Conservation (phyloP, 1,284 basidiomycete species). For the Fomitopsis pinicola region DNA sequence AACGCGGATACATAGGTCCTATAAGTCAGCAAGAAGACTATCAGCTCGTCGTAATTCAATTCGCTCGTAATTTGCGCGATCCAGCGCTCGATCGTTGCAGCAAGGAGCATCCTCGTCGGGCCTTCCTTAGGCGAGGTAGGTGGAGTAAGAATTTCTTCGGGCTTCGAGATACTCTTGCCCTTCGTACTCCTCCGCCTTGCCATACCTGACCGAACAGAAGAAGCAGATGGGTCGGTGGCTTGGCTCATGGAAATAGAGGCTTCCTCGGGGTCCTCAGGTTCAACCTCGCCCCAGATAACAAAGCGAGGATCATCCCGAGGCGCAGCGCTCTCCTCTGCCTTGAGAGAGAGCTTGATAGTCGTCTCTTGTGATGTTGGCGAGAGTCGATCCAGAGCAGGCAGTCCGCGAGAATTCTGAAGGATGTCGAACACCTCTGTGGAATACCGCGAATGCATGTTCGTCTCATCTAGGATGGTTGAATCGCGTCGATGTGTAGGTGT, state of each 20-base stretch:
- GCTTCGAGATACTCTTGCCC: slow-evolving; percentile 15
- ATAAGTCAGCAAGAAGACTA: slow-evolving; percentile 87
- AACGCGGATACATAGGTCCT: slow-evolving; percentile 74
- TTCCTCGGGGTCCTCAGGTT: slow-evolving; percentile 36
- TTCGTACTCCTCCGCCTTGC: slow-evolving; percentile 32
- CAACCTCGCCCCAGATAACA: slow-evolving; percentile 79
- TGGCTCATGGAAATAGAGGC: slow-evolving; percentile 41
- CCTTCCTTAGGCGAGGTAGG: slow-evolving; percentile 26
- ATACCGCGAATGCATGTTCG: slow-evolving; percentile 56
- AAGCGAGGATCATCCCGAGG: slow-evolving; percentile 83
- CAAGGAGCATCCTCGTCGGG: slow-evolving; percentile 58
- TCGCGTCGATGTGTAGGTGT: slow-evolving; percentile 3
- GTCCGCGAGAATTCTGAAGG: slow-evolving; percentile 73
- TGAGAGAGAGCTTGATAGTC: slow-evolving; percentile 63
- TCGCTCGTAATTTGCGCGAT: slow-evolving; percentile 84
- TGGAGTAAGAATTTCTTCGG: slow-evolving; percentile 30
- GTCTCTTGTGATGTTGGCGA: slow-evolving; percentile 44
- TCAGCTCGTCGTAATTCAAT: slow-evolving; percentile 77
- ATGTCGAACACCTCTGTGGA: slow-evolving; percentile 75
- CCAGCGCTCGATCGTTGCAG: slow-evolving; percentile 87
- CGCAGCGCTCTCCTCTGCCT: slow-evolving; percentile 57
- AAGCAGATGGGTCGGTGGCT: slow-evolving; percentile 34
- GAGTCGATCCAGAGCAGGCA: slow-evolving; percentile 61
- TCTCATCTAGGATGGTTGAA: slow-evolving; percentile 26
- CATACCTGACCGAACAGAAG: slow-evolving; percentile 33